Conservation (phyloP, 2,329 filamentous ascomycete species). For the Exophiala oligosperma region DNA sequence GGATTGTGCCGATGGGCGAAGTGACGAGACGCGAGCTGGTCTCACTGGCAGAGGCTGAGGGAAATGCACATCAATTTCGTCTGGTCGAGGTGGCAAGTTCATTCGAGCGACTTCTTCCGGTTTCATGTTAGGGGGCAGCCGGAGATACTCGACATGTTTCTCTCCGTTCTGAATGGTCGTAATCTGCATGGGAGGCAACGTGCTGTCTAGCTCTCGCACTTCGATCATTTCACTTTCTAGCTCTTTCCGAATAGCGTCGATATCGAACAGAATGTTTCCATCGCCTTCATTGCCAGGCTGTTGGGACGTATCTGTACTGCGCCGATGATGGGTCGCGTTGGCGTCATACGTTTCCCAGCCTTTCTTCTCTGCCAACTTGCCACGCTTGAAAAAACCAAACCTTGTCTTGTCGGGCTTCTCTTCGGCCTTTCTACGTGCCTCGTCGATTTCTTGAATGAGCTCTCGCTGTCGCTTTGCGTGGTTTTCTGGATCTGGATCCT, state of each 20-base stretch:
- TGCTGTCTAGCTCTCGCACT: conserved; percentile 82
- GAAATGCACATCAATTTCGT: conserved; percentile 26
- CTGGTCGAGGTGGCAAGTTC: conserved; percentile 29
- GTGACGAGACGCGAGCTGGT: conserved; percentile 14
- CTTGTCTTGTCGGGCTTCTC: conserved; percentile 70
- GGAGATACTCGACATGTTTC: conserved; percentile 27
- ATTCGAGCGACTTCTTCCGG: conserved; percentile 27
- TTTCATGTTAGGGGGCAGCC: conserved; percentile 25
- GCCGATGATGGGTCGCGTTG: conserved; percentile 12
- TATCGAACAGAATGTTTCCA: conserved; percentile 76
- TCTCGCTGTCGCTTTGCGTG: conserved; percentile 85
- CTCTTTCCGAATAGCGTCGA: conserved; percentile 89
- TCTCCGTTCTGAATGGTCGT: conserved; percentile 27
- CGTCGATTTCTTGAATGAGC: conserved; percentile 94
- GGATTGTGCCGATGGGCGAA: conserved; percentile 9
- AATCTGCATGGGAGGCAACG: conserved; percentile 86
- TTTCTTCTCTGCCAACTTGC: conserved; percentile 69
- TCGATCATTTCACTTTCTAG: conserved; percentile 70
- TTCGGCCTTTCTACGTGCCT: conserved; percentile 83
- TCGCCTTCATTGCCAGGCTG: conserved; percentile 45
- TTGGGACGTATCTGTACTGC: conserved; percentile 2
- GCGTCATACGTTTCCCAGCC: conserved; percentile 96
- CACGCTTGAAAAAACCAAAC: conserved; percentile 79
- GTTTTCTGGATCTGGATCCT: conserved; percentile 94
- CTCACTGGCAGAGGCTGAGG: conserved; percentile 10